These are phyloP conservation scores for Chloromonas sp. DNA, from an alignment of 163 green algal genomes.

Conservation along the genomic window DNA sequence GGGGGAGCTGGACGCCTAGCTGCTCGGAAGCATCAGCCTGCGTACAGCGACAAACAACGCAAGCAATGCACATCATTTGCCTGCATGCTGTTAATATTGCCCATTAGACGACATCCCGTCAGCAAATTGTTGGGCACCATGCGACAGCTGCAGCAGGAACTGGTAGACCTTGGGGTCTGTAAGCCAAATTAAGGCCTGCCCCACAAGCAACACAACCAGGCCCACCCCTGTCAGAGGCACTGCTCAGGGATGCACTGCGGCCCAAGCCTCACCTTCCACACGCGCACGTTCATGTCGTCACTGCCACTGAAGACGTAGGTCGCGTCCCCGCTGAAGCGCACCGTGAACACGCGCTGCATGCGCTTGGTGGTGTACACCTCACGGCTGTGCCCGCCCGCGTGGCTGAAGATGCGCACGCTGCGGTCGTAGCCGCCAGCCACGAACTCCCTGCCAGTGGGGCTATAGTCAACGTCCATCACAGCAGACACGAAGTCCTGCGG, in stretches of 20 bases:
- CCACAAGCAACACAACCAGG: too few species aligned
- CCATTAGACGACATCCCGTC: too few species aligned
- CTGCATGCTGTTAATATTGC: neutral
- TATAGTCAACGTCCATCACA: slow-evolving; percentile 98
- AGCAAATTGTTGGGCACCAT: too few species aligned
- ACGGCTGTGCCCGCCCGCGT: slow-evolving; percentile 60
- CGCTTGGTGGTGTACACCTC: slow-evolving; percentile 91
- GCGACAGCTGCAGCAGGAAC: too few species aligned
- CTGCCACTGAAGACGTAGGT: slow-evolving; percentile 91
- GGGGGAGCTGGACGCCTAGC: slow-evolving; percentile 75
- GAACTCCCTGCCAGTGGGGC: slow-evolving; percentile 93
- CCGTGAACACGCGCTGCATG: slow-evolving; percentile 93
- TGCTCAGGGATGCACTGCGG: too few species aligned
- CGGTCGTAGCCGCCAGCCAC: slow-evolving; percentile 89
- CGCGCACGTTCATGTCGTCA: slow-evolving; percentile 98
- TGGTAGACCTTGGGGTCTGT: too few species aligned
- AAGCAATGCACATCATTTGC: neutral
- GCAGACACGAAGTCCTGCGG: slow-evolving; percentile 85
- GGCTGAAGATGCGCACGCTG: slow-evolving; percentile 81
- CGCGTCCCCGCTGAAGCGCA: slow-evolving; percentile 83
- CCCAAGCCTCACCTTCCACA: slow-evolving; percentile 80
- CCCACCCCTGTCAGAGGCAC: too few species aligned
- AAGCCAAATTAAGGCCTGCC: too few species aligned
- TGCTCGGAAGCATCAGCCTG: slow-evolving; percentile 77
- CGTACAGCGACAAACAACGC: neutral